phyloP scores from a whole-genome alignment of 441 rosid genomes.

The Pelargonium myrrhifolium region DNA sequence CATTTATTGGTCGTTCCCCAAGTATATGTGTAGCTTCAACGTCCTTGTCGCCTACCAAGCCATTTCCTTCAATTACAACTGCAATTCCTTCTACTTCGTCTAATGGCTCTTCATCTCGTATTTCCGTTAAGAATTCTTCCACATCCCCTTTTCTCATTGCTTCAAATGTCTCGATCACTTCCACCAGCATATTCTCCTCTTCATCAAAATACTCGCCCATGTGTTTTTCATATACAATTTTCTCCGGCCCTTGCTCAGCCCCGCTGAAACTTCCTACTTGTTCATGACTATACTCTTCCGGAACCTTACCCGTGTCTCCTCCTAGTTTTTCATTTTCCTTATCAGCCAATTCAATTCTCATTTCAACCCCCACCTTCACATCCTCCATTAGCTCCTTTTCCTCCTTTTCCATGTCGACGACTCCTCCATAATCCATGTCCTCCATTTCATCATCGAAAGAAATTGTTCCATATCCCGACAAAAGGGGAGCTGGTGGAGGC shows the following conservation, averaged over 20 bases:
- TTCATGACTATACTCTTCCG: not conserved
- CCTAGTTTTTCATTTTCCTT: slow-evolving; percentile 11
- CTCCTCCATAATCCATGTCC: slow-evolving; percentile 13
- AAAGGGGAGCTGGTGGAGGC: slow-evolving; percentile 17
- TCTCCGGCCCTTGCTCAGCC: slow-evolving; percentile 4
- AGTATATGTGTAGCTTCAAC: slow-evolving; percentile 23
- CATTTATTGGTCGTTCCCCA: slow-evolving; percentile 21
- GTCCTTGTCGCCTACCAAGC: not conserved
- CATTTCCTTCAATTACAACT: not conserved
- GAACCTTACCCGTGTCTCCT: slow-evolving; percentile 2
- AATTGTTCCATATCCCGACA: slow-evolving; percentile 14
- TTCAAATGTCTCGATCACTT: slow-evolving; percentile 14
- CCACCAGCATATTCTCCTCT: slow-evolving; percentile 14
- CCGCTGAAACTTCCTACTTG: not conserved
- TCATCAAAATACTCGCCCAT: slow-evolving; percentile 10
- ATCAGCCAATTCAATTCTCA: slow-evolving; percentile 21
- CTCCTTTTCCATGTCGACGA: slow-evolving; percentile 20
- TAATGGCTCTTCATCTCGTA: not conserved
- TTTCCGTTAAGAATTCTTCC: slow-evolving; percentile 9
- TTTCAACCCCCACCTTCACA: slow-evolving; percentile 14
- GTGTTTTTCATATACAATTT: slow-evolving; percentile 8
- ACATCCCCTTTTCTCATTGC: slow-evolving; percentile 12
- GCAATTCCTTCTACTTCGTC: not conserved
- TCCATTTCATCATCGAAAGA: slow-evolving; percentile 14
- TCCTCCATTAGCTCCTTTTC: slow-evolving; percentile 28